Conservation (phyloP, 2,329 filamentous ascomycete species). For the Fusarium sp. region DNA sequence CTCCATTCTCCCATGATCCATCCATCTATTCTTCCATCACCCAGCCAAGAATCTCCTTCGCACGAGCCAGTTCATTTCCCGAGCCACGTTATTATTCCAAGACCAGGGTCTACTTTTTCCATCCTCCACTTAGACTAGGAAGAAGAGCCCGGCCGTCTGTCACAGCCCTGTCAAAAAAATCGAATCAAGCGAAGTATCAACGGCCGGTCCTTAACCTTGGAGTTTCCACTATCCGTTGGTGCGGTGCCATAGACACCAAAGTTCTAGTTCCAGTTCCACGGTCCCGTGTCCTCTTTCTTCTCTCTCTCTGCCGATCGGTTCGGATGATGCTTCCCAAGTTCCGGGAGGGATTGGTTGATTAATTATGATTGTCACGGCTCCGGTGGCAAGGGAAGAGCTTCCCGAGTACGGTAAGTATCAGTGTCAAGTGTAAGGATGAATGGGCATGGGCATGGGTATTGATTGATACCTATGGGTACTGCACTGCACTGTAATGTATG, state of each 20-base stretch:
- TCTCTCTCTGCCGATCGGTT: conserved; percentile 41
- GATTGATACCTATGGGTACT: not conserved
- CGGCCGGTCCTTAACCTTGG: conserved; percentile 3
- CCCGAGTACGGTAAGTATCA: conserved; percentile 24
- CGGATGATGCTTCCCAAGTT: conserved; percentile 40
- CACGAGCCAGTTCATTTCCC: conserved; percentile 40
- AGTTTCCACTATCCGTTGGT: conserved; percentile 38
- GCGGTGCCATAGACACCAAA: conserved; percentile 3
- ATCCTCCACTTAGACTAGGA: conserved; percentile 6
- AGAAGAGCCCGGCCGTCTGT: conserved; percentile 29
- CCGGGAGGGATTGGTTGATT: conserved; percentile 27
- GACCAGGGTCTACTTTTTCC: not conserved
- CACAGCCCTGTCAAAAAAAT: conserved; percentile 37
- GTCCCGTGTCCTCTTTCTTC: conserved; percentile 32
- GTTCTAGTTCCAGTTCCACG: conserved; percentile 33
- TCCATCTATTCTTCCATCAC: conserved; percentile 19
- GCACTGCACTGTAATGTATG: not conserved
- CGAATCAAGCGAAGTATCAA: not conserved
- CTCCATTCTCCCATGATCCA: not conserved
- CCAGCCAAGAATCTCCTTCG: conserved; percentile 35
- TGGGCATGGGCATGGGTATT: not conserved
- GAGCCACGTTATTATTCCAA: conserved; percentile 35
- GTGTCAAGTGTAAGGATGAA: not conserved
- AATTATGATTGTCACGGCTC: conserved; percentile 21
- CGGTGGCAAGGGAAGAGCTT: conserved; percentile 29